Evolutionary conservation across 495 filamentous ascomycete species (phyloP), one percentile per base, ranked within the genome.

Genomic region (Neurospora sp.): DNA sequence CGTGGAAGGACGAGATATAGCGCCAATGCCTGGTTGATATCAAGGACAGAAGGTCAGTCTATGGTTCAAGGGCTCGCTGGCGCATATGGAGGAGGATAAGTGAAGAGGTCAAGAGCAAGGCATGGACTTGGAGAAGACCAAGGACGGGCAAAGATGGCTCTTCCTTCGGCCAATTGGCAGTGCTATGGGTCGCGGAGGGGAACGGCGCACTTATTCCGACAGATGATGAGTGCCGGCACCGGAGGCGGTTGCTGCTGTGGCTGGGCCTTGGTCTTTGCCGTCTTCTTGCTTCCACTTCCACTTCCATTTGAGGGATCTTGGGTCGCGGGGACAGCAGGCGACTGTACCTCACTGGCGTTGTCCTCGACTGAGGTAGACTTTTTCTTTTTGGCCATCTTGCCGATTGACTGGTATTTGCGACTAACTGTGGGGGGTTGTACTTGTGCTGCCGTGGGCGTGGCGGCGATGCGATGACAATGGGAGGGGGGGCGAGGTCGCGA

Each of bases 1-100:
- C 92, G 79, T 94, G 92, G 77, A 92, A 94, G 70, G 91, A 89
- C 23, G 92, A 93, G 71, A 94, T 94, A 79, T 93, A 92, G 59
- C 89, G 87, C 92, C 92, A 94, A 82, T 94, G 92, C 77, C 92
- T 94, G 39, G 54, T 66, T 18, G 27, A 35, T 66, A 35, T 35
- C 27, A 37, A 66, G 23, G 14, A 66, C 27, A 35, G 3, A 66
- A 66, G 23, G 54, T 66, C 27, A 66, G 54, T 37, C 1, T 66
- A 66, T 35, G 54, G 27, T 66, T 66, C 54, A 66, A 35, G 54
- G 27, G 27, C 27, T 66, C 14, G 23, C 14, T 66, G 27, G 54
- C 54, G 27, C 54, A 66, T 66, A 37, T 9, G 54, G 3, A 31
- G 31, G 7, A 66, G 54, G 54, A 35, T 18, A 18, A 5, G 12